phyloP scores from a whole-genome alignment of 257 asterid genomes.

The Nicotiana benthamiana region DNA sequence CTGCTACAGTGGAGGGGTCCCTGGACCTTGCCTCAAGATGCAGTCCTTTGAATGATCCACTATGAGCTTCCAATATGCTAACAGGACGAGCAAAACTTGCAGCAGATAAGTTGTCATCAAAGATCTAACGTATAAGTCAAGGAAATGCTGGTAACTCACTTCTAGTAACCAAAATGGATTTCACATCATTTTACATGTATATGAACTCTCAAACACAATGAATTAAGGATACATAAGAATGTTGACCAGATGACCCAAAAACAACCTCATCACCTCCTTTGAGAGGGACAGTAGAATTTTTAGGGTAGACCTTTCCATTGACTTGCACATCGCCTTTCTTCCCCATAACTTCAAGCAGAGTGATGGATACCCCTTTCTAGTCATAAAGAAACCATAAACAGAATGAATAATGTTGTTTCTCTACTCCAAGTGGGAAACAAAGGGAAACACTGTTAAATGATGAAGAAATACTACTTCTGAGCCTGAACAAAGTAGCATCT shows the following conservation, averaged over 20 bases:
- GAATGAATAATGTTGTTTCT: neutral
- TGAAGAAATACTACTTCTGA: neutral
- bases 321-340: slow-evolving; percentile 74
- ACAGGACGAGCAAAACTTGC: slow-evolving; percentile 41
- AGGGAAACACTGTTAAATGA: neutral
- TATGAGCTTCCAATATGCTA: slow-evolving; percentile 61
- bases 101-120: slow-evolving; percentile 27
- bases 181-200: neutral
- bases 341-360: slow-evolving; percentile 77
- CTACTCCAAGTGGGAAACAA: neutral
- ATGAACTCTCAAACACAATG: neutral
- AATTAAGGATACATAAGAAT: slow-evolving; percentile 81
- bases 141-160: neutral
- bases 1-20: slow-evolving; percentile 70
- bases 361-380: slow-evolving; percentile 53
- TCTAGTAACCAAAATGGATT: neutral
- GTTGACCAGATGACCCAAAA: slow-evolving; percentile 59
- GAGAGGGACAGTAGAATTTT: slow-evolving; percentile 57
- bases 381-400: slow-evolving; percentile 10
- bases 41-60: slow-evolving; percentile 57
- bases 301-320: slow-evolving; percentile 60
- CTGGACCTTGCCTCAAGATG: slow-evolving; percentile 64
- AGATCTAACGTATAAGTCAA: slow-evolving; percentile 1
- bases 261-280: slow-evolving; percentile 84
- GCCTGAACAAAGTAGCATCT: neutral